Conservation (phyloP, 2,329 filamentous ascomycete genomes). For the Aspergillus transmontanensis region DNA sequence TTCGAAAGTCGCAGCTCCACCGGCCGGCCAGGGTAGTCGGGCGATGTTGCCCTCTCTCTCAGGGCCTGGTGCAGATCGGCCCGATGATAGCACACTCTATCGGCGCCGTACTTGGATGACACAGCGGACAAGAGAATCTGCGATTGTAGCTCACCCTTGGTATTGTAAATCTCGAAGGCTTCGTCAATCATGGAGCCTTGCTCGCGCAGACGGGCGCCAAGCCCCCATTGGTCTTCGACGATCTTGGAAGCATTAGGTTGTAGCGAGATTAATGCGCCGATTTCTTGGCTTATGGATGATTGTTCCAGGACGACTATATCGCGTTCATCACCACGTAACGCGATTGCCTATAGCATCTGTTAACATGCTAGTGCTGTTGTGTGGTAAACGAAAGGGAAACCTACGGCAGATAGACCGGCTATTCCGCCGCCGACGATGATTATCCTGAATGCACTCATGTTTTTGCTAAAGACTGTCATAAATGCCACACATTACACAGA, state of each 20-base stretch:
- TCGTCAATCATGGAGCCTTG: slow-evolving; percentile 23
- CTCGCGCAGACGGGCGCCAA: neutral
- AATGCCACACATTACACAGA: neutral
- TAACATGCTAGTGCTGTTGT: neutral
- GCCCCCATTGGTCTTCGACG: slow-evolving; percentile 15
- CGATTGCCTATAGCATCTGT: slow-evolving; percentile 24
- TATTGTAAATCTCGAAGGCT: slow-evolving; percentile 30
- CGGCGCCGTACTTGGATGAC: slow-evolving; percentile 22
- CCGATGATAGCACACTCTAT: slow-evolving; percentile 27
- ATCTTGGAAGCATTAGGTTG: slow-evolving; percentile 41
- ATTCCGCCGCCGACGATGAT: slow-evolving; percentile 54
- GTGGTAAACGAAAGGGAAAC: neutral
- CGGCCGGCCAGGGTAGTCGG: neutral
- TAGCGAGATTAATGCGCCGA: slow-evolving; percentile 53
- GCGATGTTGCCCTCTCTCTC: slow-evolving; percentile 14
- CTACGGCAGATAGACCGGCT: slow-evolving; percentile 33
- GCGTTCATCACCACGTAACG: slow-evolving; percentile 23
- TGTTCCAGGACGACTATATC: slow-evolving; percentile 28
- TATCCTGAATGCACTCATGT: slow-evolving; percentile 40
- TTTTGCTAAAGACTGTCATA: neutral
- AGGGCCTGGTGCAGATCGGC: slow-evolving; percentile 26
- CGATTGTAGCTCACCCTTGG: slow-evolving; percentile 22
- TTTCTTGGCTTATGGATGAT: slow-evolving; percentile 35
- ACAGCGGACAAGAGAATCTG: slow-evolving; percentile 19
- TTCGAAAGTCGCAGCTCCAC: neutral